Evolutionary conservation across 2,329 filamentous ascomycete genomes (phyloP), one percentile per base, ranked within the genome.

Genomic region (Xylaria sp.): DNA sequence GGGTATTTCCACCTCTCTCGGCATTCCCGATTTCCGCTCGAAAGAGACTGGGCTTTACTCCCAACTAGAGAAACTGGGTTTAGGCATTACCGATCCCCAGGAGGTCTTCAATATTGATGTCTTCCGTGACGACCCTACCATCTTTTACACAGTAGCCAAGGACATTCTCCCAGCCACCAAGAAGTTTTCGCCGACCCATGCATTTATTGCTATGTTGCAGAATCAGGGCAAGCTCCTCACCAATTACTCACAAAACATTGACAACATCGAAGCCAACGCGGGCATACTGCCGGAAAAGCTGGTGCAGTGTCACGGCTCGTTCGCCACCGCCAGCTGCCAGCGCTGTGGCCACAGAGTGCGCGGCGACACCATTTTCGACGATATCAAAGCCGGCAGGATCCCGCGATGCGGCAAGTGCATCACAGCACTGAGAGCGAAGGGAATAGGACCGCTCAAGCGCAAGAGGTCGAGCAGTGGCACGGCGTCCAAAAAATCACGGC

Each of bases 221-320:
- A 88, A 95, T 74, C 92, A 94, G 80, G 90, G 89, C 73, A 97
- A 97, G 80, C 88, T 99, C 7, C 88, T 98, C 69, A 98, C 94
- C 51, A 98, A 98, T 82, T 99, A 98, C 83, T 97, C 96, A 0
- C 96, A 99, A 80, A 99, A 99, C 80, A 98, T 99, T 77, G 96
- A 99, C 84, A 98, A 98, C 75, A 90, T 98, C 61, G 95, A 99
- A 80, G 88, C 90, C 70, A 90, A 92, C 76, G 95, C 95, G 0
- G 96, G 96, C 25, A 93, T 99, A 69, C 82, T 85, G 25, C 87
- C 89, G 1, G 90, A 93, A 41, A 97, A 96, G 78, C 87, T 98
- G 20, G 91, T 99, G 34, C 95, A 99, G 81, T 98, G 96, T 79
- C 96, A 99, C 79, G 96, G 96, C 70, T 97, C 94, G 7, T 98